phyloP scores from a whole-genome alignment of 805 yeast species.

The Yamadazyma paraphyllophila region DNA sequence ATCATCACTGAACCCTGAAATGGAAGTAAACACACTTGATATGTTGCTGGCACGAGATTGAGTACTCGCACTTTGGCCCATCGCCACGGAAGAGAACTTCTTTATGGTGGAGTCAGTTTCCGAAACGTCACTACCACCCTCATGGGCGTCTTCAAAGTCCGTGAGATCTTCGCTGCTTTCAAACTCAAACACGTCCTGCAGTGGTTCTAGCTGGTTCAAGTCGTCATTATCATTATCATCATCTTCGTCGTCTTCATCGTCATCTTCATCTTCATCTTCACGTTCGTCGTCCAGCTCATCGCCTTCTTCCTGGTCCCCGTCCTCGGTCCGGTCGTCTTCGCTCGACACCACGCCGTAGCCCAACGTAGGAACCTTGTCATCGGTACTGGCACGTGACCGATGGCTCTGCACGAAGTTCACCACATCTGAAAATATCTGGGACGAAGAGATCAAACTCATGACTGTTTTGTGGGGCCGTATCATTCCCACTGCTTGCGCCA shows the following conservation, averaged over 20 bases:
- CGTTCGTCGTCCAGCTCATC: slow-evolving; percentile 9
- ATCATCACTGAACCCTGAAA: neutral
- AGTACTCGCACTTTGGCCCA: slow-evolving; percentile 3
- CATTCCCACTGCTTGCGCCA: slow-evolving; percentile 24
- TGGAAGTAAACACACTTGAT: slow-evolving; percentile 2
- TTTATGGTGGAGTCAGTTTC: neutral
- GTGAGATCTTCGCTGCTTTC: neutral
- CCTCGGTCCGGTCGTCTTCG: slow-evolving; percentile 1
- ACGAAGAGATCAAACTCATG: slow-evolving; percentile 28
- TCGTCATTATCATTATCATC: neutral
- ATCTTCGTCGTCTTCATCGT: slow-evolving; percentile 1
- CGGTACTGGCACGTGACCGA: slow-evolving; percentile 2
- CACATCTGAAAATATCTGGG: slow-evolving; percentile 27
- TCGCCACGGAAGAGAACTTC: neutral
- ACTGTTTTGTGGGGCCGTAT: slow-evolving; percentile 24
- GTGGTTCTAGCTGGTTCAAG: too few relatives aligned
- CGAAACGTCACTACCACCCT: neutral
- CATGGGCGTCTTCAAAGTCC: slow-evolving; percentile 6
- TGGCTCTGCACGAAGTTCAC: slow-evolving; percentile 10
- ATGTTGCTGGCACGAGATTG: slow-evolving; percentile 3
- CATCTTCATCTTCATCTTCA: slow-evolving; percentile 6
- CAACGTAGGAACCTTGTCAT: neutral
- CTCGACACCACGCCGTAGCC: neutral
- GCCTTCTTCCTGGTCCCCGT: neutral
- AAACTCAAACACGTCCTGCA: neutral